phyloP scores from a whole-genome alignment of 2,329 filamentous ascomycete genomes.

The Anthostomella pinea region DNA sequence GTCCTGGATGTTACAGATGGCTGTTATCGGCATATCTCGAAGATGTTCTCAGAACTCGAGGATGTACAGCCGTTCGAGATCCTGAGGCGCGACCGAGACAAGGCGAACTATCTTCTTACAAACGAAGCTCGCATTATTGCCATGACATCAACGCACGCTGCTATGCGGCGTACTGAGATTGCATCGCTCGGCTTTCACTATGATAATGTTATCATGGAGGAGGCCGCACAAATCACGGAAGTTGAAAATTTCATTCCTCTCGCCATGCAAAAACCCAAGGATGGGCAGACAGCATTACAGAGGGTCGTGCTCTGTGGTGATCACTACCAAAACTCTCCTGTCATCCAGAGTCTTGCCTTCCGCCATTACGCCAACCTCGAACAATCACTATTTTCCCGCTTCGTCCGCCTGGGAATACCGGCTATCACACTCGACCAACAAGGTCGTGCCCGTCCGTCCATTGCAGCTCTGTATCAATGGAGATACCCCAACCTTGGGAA shows the following conservation, averaged over 20 bases:
- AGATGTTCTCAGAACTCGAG: slow-evolving; percentile 87
- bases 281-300: slow-evolving; percentile 73
- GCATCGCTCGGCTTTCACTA: slow-evolving; percentile 91
- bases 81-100: slow-evolving; percentile 81
- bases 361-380: slow-evolving; percentile 94
- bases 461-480: slow-evolving; percentile 91
- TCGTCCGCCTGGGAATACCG: slow-evolving; percentile 90
- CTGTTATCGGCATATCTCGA: slow-evolving; percentile 84
- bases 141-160: slow-evolving; percentile 98
- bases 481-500: slow-evolving; percentile 80
- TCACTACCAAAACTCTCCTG: slow-evolving; percentile 93
- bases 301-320: slow-evolving; percentile 91
- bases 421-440: slow-evolving; percentile 88
- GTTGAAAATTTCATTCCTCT: slow-evolving; percentile 95
- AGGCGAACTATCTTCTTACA: slow-evolving; percentile 90
- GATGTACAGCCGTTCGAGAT: slow-evolving; percentile 96
- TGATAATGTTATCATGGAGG: slow-evolving; percentile 97
- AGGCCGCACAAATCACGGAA: slow-evolving; percentile 96
- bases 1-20: slow-evolving; percentile 75
- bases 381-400: slow-evolving; percentile 88
- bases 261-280: slow-evolving; percentile 79
- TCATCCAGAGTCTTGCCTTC: slow-evolving; percentile 93
- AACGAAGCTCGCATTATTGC: slow-evolving; percentile 97
- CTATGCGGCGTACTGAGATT: slow-evolving; percentile 90
- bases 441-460: slow-evolving; percentile 81